phyloP scores from a whole-genome alignment of 148 eudicot species.

The Rhododendron ovatum region DNA sequence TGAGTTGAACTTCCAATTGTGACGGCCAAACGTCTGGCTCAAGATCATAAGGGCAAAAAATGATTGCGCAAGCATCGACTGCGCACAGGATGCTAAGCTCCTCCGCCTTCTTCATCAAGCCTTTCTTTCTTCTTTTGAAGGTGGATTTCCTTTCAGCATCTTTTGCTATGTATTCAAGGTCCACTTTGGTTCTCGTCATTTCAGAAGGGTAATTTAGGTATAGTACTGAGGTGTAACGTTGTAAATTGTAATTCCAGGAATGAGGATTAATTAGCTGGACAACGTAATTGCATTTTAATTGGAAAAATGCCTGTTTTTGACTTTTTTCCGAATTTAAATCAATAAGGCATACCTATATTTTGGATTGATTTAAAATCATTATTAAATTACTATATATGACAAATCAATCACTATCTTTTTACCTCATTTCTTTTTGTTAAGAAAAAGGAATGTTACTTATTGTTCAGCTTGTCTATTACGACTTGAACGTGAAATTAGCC shows the following conservation, averaged over 20 bases:
- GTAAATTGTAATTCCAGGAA: not conserved
- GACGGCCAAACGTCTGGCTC: not conserved
- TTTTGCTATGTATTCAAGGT: not conserved
- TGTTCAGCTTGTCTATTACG: no score
- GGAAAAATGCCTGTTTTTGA: no score
- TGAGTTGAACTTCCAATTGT: not conserved
- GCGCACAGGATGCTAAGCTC: not conserved
- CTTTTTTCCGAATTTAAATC: no score
- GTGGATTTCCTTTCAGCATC: not conserved
- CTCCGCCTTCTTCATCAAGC: not conserved
- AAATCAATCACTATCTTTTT: no score
- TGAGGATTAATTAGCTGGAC: not conserved
- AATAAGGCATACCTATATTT: no score
- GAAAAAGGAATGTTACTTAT: no score
- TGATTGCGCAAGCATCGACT: not conserved
- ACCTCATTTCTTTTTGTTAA: no score
- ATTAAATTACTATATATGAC: no score
- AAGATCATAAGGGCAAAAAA: not conserved
- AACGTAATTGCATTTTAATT: not conserved
- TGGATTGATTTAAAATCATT: no score
- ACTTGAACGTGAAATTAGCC: no score
- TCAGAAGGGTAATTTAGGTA: not conserved
- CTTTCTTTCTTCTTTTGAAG: not conserved
- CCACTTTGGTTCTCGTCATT: not conserved
- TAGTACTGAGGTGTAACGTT: not conserved